Conservation (phyloP, 257 asterid genomes). For the Apocynum venetum region DNA sequence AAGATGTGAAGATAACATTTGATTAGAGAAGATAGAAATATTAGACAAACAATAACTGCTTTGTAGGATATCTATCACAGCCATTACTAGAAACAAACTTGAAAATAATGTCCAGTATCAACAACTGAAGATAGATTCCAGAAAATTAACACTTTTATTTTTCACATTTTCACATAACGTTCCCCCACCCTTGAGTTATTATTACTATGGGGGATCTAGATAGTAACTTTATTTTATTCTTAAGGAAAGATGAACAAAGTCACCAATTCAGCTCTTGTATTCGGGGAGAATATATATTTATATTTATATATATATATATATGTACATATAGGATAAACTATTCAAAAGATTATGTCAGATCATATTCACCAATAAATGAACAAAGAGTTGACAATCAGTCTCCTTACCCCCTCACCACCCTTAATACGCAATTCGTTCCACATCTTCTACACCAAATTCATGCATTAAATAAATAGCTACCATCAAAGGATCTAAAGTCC, state of each 20-base stretch:
- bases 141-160: not conserved
- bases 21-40: not conserved
- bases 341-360: not conserved
- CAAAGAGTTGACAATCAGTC: not conserved
- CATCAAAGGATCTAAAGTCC: not conserved
- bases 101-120: not conserved
- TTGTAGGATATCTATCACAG: not conserved
- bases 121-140: not conserved
- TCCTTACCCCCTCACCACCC: not conserved
- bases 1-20: not conserved
- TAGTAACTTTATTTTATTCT: not conserved
- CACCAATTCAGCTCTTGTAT: not conserved
- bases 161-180: not conserved
- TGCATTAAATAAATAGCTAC: not conserved
- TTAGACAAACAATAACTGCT: not conserved
- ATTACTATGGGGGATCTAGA: not conserved
- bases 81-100: not conserved
- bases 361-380: not conserved
- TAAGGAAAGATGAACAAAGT: not conserved
- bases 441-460: not conserved
- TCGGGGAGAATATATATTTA: not conserved
- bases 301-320: not conserved
- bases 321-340: not conserved
- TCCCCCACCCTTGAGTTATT: not conserved
- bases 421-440: not conserved